phyloP scores from a whole-genome alignment of 176 grass and related monocot species.

The Guadua angustifolia region DNA sequence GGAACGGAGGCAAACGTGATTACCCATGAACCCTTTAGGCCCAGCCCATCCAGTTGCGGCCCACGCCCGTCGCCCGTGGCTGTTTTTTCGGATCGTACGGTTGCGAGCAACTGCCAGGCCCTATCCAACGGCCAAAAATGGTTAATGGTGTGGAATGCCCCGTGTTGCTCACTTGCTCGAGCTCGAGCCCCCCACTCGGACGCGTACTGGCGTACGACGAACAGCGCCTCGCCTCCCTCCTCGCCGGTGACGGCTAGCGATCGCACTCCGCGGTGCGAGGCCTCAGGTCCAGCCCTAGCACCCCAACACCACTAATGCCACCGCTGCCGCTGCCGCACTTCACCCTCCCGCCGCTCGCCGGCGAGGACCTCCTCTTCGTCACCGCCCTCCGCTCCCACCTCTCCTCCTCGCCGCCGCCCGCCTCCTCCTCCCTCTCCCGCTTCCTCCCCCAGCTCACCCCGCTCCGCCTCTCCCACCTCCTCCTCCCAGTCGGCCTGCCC shows the following conservation, averaged over 20 bases:
- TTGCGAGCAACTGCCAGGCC: not conserved
- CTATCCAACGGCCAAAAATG: not conserved
- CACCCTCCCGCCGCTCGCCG: slow-evolving; percentile 56
- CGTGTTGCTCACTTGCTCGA: too few relatives aligned
- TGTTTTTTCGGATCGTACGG: not conserved
- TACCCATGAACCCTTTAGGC: too few relatives aligned
- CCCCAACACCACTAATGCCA: not conserved
- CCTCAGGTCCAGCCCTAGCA: not conserved
- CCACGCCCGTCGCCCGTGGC: not conserved
- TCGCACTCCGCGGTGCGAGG: not conserved
- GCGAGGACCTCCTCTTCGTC: slow-evolving; percentile 69
- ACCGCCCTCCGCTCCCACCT: slow-evolving; percentile 63
- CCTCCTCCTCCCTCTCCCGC: slow-evolving; percentile 39
- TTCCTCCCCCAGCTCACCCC: slow-evolving; percentile 41
- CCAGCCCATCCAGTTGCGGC: too few relatives aligned
- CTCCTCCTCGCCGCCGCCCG: slow-evolving; percentile 28
- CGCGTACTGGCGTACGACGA: too few relatives aligned
- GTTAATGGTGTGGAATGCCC: too few relatives aligned
- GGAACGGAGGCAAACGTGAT: too few relatives aligned
- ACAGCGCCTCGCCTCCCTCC: not conserved
- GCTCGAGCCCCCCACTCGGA: too few relatives aligned
- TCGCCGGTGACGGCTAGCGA: slow-evolving; percentile 5
- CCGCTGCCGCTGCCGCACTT: slow-evolving; percentile 61
- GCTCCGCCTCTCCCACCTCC: slow-evolving; percentile 52
- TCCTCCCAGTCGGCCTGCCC: slow-evolving; percentile 22